Evolutionary conservation across 345 rosid species (phyloP), one percentile per base, ranked within the genome.

Genomic region (Populus simonii): DNA sequence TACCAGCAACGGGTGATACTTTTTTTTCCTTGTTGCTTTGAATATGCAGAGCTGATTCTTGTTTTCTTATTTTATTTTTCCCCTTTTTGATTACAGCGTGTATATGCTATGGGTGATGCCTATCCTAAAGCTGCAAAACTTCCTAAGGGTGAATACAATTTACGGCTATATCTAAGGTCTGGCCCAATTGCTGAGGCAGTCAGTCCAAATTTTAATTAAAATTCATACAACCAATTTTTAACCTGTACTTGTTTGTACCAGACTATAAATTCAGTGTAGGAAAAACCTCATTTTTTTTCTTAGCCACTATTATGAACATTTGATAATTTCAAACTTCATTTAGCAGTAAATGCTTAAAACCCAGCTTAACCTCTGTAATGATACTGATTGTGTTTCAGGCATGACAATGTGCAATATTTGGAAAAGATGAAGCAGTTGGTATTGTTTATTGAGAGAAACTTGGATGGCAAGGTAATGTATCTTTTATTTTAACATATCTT

Each of bases 391-490:
- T 86, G 75, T 85, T 77, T 74, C 94, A 96, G 99, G 95, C 99
- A 96, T 82, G 97, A 96, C 84, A 88, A 91, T 83, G 89, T 90
- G 84, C 92, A 96, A 76, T 85, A 79, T 80, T 82, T 96, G 86
- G 98, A 96, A 78, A 93, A 93, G 77, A 78, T 96, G 94, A 96
- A 92, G 85, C 99, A 96, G 75, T 88, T 96, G 88, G 92, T 81
- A 68, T 69, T 96, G 79, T 96, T 92, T 80, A 84, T 93, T 57
- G 98, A 90, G 76, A 89, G 90, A 85, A 92, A 85, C 45, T 80
- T 96, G 86, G 99, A 88, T 78, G 89, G 86, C 39, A 92, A 94
- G 97, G 99, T 96, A 86, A 25, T 39, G n/a, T 57, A 53, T 80
- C 51, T 23, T 79, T 17, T 39, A 62, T 29, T 49, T 29, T 66